Percentiles rank a stretch among this genome's conserved stretches.
phyloP scores from a whole-genome alignment of 140 eudicot species.

The Ambrosia hybrid region DNA sequence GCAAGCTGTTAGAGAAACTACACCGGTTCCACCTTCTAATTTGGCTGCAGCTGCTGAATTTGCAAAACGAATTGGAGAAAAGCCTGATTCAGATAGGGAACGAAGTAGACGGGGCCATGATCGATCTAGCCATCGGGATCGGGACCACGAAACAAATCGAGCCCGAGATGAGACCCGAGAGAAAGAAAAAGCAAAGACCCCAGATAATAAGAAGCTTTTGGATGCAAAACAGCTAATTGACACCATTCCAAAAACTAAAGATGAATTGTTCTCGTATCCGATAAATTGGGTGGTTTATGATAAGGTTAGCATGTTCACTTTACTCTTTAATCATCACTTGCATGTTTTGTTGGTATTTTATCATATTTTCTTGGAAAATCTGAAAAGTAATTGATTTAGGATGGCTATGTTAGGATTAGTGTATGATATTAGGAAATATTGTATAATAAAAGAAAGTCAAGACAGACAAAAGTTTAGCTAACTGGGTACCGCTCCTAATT shows the following conservation, averaged over 20 bases:
- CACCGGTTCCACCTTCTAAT: conserved; percentile 47
- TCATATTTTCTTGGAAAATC: not conserved
- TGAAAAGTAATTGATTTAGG: not conserved
- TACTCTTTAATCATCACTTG: not conserved
- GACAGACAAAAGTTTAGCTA: not conserved
- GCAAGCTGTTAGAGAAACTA: conserved; percentile 58
- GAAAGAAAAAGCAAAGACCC: conserved; percentile 58
- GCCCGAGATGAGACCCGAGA: conserved; percentile 51
- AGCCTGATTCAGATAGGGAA: conserved; percentile 70
- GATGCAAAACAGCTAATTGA: conserved; percentile 96
- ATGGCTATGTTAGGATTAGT: not conserved
- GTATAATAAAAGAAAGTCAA: not conserved
- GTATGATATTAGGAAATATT: not conserved
- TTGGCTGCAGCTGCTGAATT: conserved; percentile 73
- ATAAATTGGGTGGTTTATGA: conserved; percentile 86
- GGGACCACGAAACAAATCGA: conserved; percentile 51
- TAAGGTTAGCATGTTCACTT: conserved; percentile 49
- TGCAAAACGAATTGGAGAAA: conserved; percentile 73
- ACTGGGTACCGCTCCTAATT: not conserved
- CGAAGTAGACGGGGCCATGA: conserved; percentile 68
- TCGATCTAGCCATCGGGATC: conserved; percentile 59
- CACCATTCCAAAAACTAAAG: conserved; percentile 94
- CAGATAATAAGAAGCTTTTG: conserved; percentile 72
- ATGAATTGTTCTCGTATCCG: conserved; percentile 80
- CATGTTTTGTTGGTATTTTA: not conserved